Evolutionary conservation across 805 yeast species (phyloP).

Genomic region (Candida easanensis): DNA sequence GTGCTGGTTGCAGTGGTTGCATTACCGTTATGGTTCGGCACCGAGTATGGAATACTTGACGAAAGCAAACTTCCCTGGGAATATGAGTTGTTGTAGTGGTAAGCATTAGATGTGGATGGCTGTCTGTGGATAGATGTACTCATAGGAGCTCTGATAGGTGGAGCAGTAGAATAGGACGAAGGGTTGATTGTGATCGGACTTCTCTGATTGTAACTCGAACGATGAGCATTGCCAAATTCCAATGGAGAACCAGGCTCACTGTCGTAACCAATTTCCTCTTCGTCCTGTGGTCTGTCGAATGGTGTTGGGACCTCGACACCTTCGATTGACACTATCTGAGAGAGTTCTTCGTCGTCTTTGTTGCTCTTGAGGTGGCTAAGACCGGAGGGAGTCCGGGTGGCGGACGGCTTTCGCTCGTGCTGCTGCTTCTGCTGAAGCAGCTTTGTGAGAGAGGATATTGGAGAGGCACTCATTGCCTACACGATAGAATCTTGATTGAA

Average conservation of each 20-base stretch:
- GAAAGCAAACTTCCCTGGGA: slow-evolving; percentile 16
- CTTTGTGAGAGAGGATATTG: slow-evolving; percentile 28
- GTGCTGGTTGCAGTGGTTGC: no score
- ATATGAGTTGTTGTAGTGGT: slow-evolving; percentile 19
- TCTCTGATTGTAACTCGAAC: slow-evolving; percentile 19
- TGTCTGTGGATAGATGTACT: slow-evolving; percentile 28
- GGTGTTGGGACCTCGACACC: slow-evolving; percentile 26
- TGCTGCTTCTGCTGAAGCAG: slow-evolving; percentile 26
- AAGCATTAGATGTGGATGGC: slow-evolving; percentile 17
- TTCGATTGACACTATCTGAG: slow-evolving; percentile 28
- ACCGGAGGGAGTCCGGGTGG: slow-evolving; percentile 7
- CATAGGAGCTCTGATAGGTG: slow-evolving; percentile 30
- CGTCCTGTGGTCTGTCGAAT: neutral
- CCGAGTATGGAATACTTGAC: slow-evolving; percentile 25
- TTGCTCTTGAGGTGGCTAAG: slow-evolving; percentile 6
- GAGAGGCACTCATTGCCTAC: slow-evolving; percentile 17
- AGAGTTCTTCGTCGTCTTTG: slow-evolving; percentile 18
- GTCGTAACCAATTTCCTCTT: slow-evolving; percentile 8
- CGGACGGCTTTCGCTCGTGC: slow-evolving; percentile 7
- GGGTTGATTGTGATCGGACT: slow-evolving; percentile 25
- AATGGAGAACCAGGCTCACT: slow-evolving; percentile 10
- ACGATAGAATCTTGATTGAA: neutral
- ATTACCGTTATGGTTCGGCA: slow-evolving; percentile 19
- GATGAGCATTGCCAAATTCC: slow-evolving; percentile 9
- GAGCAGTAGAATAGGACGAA: slow-evolving; percentile 22